Base-by-base conservation (phyloP, 2,329 filamentous ascomycete genomes). In the Aspergillus hiratsukae region DNA sequence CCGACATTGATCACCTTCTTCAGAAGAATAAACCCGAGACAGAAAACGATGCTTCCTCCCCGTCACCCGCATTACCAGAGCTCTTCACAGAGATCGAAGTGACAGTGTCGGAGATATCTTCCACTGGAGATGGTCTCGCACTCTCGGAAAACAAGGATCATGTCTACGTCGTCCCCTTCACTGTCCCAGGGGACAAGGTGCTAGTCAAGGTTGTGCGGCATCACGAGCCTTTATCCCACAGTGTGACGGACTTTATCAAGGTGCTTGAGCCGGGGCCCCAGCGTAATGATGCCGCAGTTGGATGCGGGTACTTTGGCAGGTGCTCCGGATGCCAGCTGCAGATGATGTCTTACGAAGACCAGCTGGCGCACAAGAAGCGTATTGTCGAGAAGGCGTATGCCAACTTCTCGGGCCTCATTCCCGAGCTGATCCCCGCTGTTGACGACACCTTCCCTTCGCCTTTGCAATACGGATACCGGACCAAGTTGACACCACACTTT, bases 301-400 rank as follows among this genome's bases (percentile, higher is more conserved):
- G 81, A 55, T 99, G 94, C 78, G 82, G 84, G 65, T 97, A 99
- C 79, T 99, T 99, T 69, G 79, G 85, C 43, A 83, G 81, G 54
- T 99, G 94, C 75, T 90, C 88, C 9, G 94, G 94, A 31, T 99
- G 94, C 71, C 94, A 99, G 75, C 92, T 97, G 73, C 94, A 99
- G 78, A 97, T 97, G 90, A 83, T 99, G 61, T 85, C 90, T 54
- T 97, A 97, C 73, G 76, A 82, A 29, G 88, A 91, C 66, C 94
- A 99, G 73, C 83, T 99, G 28, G 80, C 80, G 48, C 87, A 93
- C 75, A 99, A 99, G 79, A 86, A 83, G 70, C 82, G 83, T 57
- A 88, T 97, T 58, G 87, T 99, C 48, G 90, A 96, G 68, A 95
- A 94, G 70, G 94, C 94, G 7, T 99, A 89, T 78, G 82, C 80